Conservation (phyloP, 495 filamentous ascomycete genomes). For the Beverwykella pulmonaria region DNA sequence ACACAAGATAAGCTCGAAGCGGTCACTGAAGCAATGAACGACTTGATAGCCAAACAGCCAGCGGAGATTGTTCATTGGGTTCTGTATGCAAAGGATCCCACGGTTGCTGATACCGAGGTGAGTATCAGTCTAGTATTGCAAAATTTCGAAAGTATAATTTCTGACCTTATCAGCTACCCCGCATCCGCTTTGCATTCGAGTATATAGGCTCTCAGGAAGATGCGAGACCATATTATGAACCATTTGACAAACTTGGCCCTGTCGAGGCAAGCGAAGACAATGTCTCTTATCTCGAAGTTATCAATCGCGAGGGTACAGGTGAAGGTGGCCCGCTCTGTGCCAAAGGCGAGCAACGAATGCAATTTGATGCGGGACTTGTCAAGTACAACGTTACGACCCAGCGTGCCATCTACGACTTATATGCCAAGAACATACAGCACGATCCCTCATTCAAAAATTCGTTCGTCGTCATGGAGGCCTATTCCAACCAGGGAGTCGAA, state of each 20-base stretch:
- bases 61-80: neutral
- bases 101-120: neutral
- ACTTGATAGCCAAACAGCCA: neutral
- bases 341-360: slow-evolving; percentile 22
- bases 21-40: slow-evolving; percentile 41
- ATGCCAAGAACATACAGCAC: slow-evolving; percentile 27
- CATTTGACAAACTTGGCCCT: neutral
- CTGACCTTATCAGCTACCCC: neutral
- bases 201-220: neutral
- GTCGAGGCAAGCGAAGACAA: neutral
- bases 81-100: neutral
- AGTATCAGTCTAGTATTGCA: neutral
- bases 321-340: neutral
- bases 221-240: neutral
- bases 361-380: slow-evolving; percentile 55
- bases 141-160: neutral
- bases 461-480: neutral
- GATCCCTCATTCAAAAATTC: neutral
- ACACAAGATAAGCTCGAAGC: slow-evolving; percentile 53
- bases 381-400: slow-evolving; percentile 52
- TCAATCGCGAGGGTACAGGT: neutral
- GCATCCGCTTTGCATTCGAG: neutral
- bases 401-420: slow-evolving; percentile 49
- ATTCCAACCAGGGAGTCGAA: neutral
- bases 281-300: neutral